Evolutionary conservation across 305 asterid genomes (phyloP).

Genomic region (Rubia peregrina): DNA sequence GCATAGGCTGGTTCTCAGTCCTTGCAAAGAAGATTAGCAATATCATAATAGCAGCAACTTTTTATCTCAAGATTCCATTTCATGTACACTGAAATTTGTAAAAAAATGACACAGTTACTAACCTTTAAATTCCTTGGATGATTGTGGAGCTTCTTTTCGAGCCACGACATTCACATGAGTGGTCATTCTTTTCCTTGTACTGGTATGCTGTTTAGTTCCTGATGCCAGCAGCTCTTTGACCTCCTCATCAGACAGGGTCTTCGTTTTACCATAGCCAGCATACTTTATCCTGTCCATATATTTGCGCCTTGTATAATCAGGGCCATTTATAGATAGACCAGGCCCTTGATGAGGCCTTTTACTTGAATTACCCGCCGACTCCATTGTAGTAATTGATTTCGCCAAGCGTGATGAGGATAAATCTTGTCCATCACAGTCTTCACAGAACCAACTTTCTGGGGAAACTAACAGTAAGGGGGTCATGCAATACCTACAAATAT

Average conservation of each 20-base stretch:
- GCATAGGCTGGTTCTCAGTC: not conserved
- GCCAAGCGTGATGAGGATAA: not conserved
- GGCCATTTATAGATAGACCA: not conserved
- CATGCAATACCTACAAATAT: constrained; percentile 9
- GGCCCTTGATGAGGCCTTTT: not conserved
- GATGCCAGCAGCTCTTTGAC: not conserved
- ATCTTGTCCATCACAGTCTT: not conserved
- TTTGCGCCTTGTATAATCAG: not conserved
- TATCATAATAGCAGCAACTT: not conserved
- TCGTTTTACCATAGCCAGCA: constrained; percentile 12
- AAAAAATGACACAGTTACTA: not conserved
- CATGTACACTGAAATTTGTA: not conserved
- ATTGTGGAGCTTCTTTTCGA: not conserved
- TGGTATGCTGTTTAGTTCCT: not conserved
- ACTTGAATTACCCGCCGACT: not conserved
- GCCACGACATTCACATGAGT: constrained; percentile 2
- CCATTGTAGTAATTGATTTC: no score
- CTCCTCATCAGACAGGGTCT: constrained; percentile 14
- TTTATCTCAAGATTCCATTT: not conserved
- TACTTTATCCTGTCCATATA: not conserved
- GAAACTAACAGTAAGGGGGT: not conserved
- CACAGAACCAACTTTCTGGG: constrained; percentile 8
- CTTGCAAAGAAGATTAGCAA: not conserved
- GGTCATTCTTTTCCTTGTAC: not conserved
- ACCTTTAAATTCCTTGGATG: constrained; percentile 10